Evolutionary conservation across 2,329 filamentous ascomycete genomes (phyloP), one percentile per base, ranked within the genome.

Genomic region (Hypoxylon sp.): DNA sequence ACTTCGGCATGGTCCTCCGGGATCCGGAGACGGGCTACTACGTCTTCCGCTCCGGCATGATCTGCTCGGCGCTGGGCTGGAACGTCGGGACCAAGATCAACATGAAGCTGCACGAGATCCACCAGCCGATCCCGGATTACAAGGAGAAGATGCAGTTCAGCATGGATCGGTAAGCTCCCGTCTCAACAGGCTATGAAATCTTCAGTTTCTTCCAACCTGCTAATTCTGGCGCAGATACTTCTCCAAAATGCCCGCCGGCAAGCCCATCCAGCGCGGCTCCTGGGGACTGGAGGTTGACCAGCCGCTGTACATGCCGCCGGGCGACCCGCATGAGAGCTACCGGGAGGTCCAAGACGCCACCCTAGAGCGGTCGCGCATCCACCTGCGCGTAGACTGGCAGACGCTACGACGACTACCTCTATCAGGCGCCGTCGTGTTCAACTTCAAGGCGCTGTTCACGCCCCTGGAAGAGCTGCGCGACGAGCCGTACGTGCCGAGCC

Each of bases 361-460:
- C 18, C 80, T 95, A 4, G 79, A 78, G 0, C 74, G 88, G 1
- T 82, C 86, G 0, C 85, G 91, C 32, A 82, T 91, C 67, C 81
- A 90, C 65, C 80, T 97, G 1, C 86, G 93, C 3, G 92, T 96
- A 1, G 93, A 97, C 76, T 96, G 93, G 92, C 93, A 97, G 78
- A 97, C 93, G 0, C 80, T 97, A 3, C 87, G 93, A 1, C 87
- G 93, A 2, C 80, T 97, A 0, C 93, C 93, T 0, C 81, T 97
- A 0, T 93, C 90, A 0, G 92, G 87, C 0, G 90, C 85, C 0
- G 81, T 97, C 1, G 86, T 93, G 0, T 97, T 97, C 81, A 96
- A 96, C 77, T 97, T 95, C 85, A 96, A 95, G 74, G 92, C 91
- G 0, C 78, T 96, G 0, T 96, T 96, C 78, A 96, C 92, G 0